Base-by-base conservation (phyloP, 1,139 yeast genomes). In the Lodderomyces oxycetoniae region DNA sequence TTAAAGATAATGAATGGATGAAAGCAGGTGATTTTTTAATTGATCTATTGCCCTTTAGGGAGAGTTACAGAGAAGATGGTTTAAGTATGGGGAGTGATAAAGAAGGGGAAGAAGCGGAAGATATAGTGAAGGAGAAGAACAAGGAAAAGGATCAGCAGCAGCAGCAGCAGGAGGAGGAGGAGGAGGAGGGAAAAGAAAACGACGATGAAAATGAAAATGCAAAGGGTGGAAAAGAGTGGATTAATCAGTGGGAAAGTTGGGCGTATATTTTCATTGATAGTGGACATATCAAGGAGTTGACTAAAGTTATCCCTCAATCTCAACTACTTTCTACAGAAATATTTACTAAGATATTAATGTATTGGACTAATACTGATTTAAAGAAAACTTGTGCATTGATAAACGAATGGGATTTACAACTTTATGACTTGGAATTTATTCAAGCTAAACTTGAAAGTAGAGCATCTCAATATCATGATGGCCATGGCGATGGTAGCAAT, bases 191-290 rank as follows among this genome's bases (percentile, higher is more conserved):
- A 1, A 37, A 47, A 10, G 52, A 60, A 1, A 28, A 36, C 2
- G 43, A 55, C 1, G 38, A 48, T 9, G 52, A 61, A 1, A 27
- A 34, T 2, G 38, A 26, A 4, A n/a, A n/a, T n/a, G n/a, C n/a
- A n/a, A n/a, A n/a, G n/a, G n/a, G n/a, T n/a, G n/a, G n/a, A n/a
- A 25, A 53, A 28, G 62, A 63, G 23, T 53, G 59, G 5, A 50
- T 70, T 1, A 57, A 59, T 10, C 78, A 78, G 41, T 88, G 96
- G 96, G 74, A 74, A 35, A 61, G 61, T 22, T 81, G 88, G 80
- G 59, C 82, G 5, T 55, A 61, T 42, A 70, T 68, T 9, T 82
- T 79, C 43, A 57, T 78, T 2, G 63, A 71, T 4, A 59, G 74
- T 1, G 66, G 61, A 2, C 75, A 80, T 36, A 56, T 70, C 4